Percentiles rank a stretch among this genome's conserved stretches.
Evolutionary conservation across 139 green algal genomes (phyloP).

Genomic region (Closterium sp.): DNA sequence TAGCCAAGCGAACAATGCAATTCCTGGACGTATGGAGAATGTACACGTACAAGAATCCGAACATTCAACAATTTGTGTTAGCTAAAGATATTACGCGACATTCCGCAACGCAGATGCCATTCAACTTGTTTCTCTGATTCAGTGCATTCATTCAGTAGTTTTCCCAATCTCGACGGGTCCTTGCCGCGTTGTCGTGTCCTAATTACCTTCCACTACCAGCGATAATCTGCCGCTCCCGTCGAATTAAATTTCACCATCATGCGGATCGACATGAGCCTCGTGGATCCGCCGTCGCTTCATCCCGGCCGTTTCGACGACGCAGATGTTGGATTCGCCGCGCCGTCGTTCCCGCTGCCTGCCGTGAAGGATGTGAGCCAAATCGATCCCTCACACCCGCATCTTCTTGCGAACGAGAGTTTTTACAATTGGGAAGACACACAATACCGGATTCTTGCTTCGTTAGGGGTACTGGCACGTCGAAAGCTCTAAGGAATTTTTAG

Average conservation of each 20-base stretch:
- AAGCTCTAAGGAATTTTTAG: too few species aligned
- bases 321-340: neutral
- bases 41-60: too few species aligned
- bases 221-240: neutral
- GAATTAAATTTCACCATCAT: neutral
- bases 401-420: neutral
- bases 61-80: too few species aligned
- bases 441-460: neutral
- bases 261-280: conserved; percentile 9
- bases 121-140: neutral
- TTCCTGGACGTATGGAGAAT: too few species aligned
- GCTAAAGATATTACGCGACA: neutral
- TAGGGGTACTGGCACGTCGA: neutral
- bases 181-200: neutral
- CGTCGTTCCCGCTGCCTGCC: conserved; percentile 7
- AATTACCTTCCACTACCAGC: neutral
- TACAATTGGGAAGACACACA: neutral
- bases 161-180: neutral
- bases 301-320: neutral
- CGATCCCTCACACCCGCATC: neutral
- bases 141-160: neutral
- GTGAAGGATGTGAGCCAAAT: conserved; percentile 25
- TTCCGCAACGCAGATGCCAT: neutral
- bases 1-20: too few species aligned
- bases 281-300: conserved; percentile 13